These are phyloP conservation scores for Yamadazyma kanchanaburiensis DNA, from an alignment of 1,139 yeast species.

Conservation along the genomic window DNA sequence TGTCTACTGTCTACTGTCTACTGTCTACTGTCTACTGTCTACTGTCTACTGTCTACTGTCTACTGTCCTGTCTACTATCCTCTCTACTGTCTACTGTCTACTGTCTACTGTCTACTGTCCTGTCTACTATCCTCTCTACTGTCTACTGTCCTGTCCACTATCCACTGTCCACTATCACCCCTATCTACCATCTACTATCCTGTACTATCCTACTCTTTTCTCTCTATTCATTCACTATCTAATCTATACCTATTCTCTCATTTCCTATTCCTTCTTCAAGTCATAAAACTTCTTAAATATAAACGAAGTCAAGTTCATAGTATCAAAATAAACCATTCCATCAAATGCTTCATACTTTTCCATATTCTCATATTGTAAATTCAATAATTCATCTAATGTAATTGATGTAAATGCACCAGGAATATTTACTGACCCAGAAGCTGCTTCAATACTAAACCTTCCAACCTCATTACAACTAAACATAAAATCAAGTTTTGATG, in stretches of 20 bases:
- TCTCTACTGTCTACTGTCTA: too few relatives aligned
- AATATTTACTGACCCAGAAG: constrained; percentile 38
- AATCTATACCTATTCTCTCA: neutral
- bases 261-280: constrained; percentile 21
- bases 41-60: too few relatives aligned
- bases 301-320: constrained; percentile 61
- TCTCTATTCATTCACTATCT: too few relatives aligned
- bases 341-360: constrained; percentile 54
- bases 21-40: too few relatives aligned
- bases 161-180: too few relatives aligned
- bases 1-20: too few relatives aligned
- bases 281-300: constrained; percentile 74
- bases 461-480: constrained; percentile 77
- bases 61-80: too few relatives aligned
- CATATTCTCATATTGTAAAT: constrained; percentile 61
- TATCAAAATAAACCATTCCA: constrained; percentile 63
- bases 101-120: too few relatives aligned
- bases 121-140: too few relatives aligned
- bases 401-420: constrained; percentile 54
- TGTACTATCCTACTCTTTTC: too few relatives aligned
- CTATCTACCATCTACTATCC: too few relatives aligned
- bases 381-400: constrained; percentile 66
- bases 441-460: constrained; percentile 66
- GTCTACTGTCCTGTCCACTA: too few relatives aligned
- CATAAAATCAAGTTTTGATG: constrained; percentile 70